These are phyloP conservation scores for Solanum dulcamara DNA, from an alignment of 257 asterid species.

Conservation along the genomic window DNA sequence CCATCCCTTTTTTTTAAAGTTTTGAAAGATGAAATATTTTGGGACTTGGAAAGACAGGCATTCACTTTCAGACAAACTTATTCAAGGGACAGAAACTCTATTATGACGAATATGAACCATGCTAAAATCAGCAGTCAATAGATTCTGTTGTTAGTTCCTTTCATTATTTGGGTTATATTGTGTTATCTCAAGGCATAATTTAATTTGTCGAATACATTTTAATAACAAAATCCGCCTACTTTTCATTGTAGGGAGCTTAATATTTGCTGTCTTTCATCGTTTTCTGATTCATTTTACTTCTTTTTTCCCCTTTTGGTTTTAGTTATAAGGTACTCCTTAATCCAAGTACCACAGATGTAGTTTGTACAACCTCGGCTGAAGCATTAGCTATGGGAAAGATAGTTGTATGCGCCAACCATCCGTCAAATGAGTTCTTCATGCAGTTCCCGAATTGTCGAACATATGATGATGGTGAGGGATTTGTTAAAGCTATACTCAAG, in stretches of 20 bases:
- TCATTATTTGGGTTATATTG: neutral
- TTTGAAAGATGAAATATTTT: neutral
- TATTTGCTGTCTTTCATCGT: neutral
- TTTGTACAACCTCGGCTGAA: constrained; percentile 97
- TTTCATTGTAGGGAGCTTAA: neutral
- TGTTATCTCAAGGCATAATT: neutral
- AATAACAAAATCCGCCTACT: neutral
- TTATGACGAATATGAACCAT: neutral
- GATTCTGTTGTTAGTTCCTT: neutral
- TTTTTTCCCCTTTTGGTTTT: neutral
- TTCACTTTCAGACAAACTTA: neutral
- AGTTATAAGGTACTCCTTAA: constrained; percentile 88
- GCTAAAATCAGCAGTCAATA: neutral
- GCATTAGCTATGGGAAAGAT: constrained; percentile 98
- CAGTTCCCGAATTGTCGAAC: constrained; percentile 93
- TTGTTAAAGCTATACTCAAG: constrained; percentile 54
- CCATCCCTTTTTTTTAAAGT: neutral
- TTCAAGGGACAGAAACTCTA: neutral
- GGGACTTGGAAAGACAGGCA: neutral
- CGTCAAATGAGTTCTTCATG: constrained; percentile 82
- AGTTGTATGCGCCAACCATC: constrained; percentile 89
- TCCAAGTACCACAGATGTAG: constrained; percentile 97
- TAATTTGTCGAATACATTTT: neutral
- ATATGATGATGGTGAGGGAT: constrained; percentile 53
- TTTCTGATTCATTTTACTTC: neutral